Percentiles rank a stretch among this genome's conserved stretches.
These are phyloP conservation scores for Aspergillus carlsbadensis DNA, from an alignment of 495 filamentous ascomycete genomes.

Conservation along the genomic window DNA sequence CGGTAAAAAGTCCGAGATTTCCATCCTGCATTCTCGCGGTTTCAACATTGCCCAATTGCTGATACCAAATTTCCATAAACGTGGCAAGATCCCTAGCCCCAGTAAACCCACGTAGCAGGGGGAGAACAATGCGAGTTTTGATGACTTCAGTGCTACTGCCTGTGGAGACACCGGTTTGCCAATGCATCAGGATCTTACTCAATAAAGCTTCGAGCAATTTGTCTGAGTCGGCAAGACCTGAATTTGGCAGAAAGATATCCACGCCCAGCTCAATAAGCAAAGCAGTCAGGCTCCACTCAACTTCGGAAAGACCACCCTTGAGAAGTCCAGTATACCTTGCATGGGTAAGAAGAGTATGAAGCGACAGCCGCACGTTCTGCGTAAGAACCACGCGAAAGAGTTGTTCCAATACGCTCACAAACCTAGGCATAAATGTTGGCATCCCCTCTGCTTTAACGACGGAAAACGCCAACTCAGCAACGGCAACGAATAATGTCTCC, in stretches of 20 bases:
- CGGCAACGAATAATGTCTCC: slow-evolving; percentile 60
- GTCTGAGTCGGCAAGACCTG: slow-evolving; percentile 39
- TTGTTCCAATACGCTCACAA: slow-evolving; percentile 37
- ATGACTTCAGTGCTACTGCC: slow-evolving; percentile 29
- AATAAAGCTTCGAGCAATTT: slow-evolving; percentile 44
- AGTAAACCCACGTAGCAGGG: slow-evolving; percentile 62
- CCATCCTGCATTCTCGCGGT: slow-evolving; percentile 32
- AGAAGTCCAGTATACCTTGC: slow-evolving; percentile 44
- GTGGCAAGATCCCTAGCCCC: slow-evolving; percentile 62
- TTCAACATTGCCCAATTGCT: slow-evolving; percentile 53
- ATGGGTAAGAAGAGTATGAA: slow-evolving; percentile 47
- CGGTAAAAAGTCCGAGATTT: slow-evolving; percentile 32
- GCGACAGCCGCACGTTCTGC: slow-evolving; percentile 40
- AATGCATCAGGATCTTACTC: slow-evolving; percentile 39
- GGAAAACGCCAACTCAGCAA: slow-evolving; percentile 47
- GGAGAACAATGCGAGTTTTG: slow-evolving; percentile 47
- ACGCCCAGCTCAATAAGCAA: slow-evolving; percentile 63
- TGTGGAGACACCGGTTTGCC: slow-evolving; percentile 22
- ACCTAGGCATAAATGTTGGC: slow-evolving; percentile 28
- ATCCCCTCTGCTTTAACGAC: slow-evolving; percentile 36
- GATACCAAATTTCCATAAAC: slow-evolving; percentile 67
- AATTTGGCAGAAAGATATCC: slow-evolving; percentile 65
- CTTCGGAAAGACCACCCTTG: slow-evolving; percentile 33
- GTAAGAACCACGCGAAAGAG: slow-evolving; percentile 45
- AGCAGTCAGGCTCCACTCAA: slow-evolving; percentile 62